Evolutionary conservation across 2,329 filamentous ascomycete genomes (phyloP).

Genomic region (Penicillium hesseltinei): DNA sequence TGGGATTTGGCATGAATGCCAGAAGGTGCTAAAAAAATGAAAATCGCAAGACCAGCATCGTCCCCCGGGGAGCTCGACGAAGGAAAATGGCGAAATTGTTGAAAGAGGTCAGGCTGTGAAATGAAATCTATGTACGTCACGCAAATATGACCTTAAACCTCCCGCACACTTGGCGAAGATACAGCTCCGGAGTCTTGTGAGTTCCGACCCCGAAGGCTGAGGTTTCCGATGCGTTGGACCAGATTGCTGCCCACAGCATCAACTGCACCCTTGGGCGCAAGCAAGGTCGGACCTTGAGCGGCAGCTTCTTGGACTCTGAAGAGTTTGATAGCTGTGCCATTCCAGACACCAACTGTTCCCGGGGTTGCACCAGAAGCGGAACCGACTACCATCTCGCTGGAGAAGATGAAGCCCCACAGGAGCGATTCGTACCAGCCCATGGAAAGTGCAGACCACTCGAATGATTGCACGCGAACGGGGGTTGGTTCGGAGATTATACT

Average conservation of each 20-base stretch:
- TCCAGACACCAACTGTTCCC: conserved; percentile 91
- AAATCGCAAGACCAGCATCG: not conserved
- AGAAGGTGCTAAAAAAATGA: conserved; percentile 1
- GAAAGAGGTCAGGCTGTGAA: conserved; percentile 9
- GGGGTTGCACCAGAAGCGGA: conserved; percentile 55
- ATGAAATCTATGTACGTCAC: conserved; percentile 18
- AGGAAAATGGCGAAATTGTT: not conserved
- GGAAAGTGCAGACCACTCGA: conserved; percentile 88
- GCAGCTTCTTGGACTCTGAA: conserved; percentile 88
- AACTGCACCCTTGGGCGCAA: conserved; percentile 83
- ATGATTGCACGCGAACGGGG: conserved; percentile 76
- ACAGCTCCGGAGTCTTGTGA: conserved; percentile 31
- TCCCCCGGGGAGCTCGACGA: not conserved
- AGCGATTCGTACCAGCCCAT: conserved; percentile 95
- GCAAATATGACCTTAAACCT: conserved; percentile 29
- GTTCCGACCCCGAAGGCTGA: conserved; percentile 58
- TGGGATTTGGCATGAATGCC: conserved; percentile 1
- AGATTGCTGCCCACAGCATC: conserved; percentile 91
- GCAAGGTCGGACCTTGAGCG: conserved; percentile 73
- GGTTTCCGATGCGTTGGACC: conserved; percentile 78
- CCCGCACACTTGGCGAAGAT: conserved; percentile 34
- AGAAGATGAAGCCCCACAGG: conserved; percentile 90
- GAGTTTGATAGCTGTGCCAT: conserved; percentile 79
- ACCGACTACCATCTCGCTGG: conserved; percentile 73
- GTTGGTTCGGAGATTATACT: conserved; percentile 69